These are phyloP conservation scores for Neurospora terricola DNA, from an alignment of 495 filamentous ascomycete genomes.

Conservation along the genomic window DNA sequence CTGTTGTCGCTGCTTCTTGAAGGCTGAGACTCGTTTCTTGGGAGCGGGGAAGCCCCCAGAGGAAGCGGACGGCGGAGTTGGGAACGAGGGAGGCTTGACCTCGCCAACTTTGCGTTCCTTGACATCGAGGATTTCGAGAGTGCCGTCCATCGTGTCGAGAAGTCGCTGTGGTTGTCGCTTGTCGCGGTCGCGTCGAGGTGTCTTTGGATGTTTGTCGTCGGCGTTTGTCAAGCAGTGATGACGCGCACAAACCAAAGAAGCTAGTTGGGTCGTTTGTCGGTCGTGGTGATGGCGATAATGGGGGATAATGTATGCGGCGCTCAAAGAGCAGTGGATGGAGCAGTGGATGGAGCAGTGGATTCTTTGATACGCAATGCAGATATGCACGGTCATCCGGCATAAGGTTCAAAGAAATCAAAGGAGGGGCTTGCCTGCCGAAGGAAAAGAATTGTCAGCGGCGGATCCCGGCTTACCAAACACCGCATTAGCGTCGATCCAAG, in stretches of 20 bases:
- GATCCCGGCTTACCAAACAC: background rate
- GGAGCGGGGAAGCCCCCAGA: slow-evolving; percentile 77
- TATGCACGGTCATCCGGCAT: background rate
- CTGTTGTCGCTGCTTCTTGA: slow-evolving; percentile 56
- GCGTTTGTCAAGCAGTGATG: background rate
- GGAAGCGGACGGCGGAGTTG: slow-evolving; percentile 43
- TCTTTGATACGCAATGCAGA: background rate
- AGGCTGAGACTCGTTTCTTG: slow-evolving; percentile 69
- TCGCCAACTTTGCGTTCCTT: slow-evolving; percentile 54
- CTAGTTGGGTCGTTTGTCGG: background rate
- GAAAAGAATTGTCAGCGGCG: background rate
- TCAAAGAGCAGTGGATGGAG: background rate
- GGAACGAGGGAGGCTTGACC: slow-evolving; percentile 52
- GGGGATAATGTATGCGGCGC: background rate
- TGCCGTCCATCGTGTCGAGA: slow-evolving; percentile 28
- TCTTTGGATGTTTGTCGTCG: background rate
- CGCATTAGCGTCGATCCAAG: slow-evolving; percentile 18
- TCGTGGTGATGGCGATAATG: background rate
- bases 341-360: background rate
- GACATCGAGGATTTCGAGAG: slow-evolving; percentile 62
- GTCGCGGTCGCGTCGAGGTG: background rate
- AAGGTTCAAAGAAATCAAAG: background rate
- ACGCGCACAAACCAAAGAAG: background rate
- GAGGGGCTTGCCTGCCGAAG: background rate
- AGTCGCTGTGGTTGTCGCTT: background rate